Base-by-base conservation (phyloP, 2,329 filamentous ascomycete species). In the Aspergillus sp. region DNA sequence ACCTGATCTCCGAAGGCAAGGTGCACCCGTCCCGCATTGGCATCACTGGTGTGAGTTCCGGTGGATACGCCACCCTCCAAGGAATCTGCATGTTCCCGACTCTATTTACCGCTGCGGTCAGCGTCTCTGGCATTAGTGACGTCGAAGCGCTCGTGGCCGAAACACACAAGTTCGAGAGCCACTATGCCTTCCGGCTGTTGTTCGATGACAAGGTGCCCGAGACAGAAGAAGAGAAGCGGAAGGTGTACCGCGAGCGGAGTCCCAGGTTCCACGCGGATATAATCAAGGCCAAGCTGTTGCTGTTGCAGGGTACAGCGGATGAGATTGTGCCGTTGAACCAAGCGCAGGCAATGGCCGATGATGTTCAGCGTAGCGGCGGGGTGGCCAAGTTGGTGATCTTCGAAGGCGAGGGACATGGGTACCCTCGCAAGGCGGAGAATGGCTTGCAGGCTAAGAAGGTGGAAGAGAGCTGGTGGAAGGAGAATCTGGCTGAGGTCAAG, bases 291-390 rank as follows among this genome's bases (percentile, higher is more conserved):
- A 83, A 84, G 0, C 67, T 88, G 21, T 70, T 87, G 38, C 71
- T 89, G n/a, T 64, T 88, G 5, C 83, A 87, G 21, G 86, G 86
- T 0, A 78, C 77, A 2, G 73, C 73, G 3, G 86, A 88, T 65
- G 81, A 80, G 42, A 80, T 88, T 1, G 86, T 88, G 15, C 86
- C 85, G 0, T 69, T 83, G n/a, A 76, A 79, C 15, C 86, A 89
- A 68, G 83, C 83, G 2, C 73, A 78, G 32, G 77, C 82, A 55
- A 84, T 88, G 70, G 79, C 82, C 8, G 70, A 73, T 42, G 76
- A 77, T n/a, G 74, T 85, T 21, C 70, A 70, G 54, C 65, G 69
- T 8, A 74, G 72, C 2, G 81, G 79, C 0, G 75, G 77, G 1
- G 72, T 81, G 25, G 81, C 84, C 4, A 75, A 78, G 58, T 69